phyloP scores from a whole-genome alignment of 768 basidiomycete species.

The Podaxis sp. region DNA sequence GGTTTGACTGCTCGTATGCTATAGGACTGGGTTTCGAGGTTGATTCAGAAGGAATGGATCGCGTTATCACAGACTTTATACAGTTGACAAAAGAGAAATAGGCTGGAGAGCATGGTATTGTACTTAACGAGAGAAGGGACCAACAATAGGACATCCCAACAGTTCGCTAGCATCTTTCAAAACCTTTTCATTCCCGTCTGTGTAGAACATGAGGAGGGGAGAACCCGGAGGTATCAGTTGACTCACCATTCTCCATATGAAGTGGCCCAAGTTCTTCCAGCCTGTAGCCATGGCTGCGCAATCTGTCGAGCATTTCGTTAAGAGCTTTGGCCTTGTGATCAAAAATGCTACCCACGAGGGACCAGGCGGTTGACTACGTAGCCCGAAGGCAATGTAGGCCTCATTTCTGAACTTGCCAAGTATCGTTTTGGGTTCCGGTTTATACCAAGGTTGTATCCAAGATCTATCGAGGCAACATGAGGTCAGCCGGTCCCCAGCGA shows the following conservation, averaged over 20 bases:
- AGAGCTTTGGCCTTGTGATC: too few species aligned
- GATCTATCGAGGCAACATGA: slow-evolving; percentile 23
- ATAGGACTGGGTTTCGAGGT: slow-evolving; percentile 40
- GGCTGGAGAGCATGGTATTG: neutral
- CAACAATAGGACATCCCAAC: neutral
- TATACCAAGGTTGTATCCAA: slow-evolving; percentile 47
- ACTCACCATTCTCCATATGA: neutral
- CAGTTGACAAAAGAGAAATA: neutral
- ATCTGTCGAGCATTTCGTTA: too few species aligned
- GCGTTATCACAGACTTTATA: slow-evolving; percentile 3
- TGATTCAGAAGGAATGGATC: slow-evolving; percentile 46
- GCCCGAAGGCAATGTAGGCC: slow-evolving; percentile 33
- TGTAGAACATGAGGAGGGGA: neutral
- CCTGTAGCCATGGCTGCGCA: neutral
- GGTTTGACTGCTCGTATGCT: slow-evolving; percentile 45
- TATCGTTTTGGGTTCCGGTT: slow-evolving; percentile 31
- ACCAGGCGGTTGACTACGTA: slow-evolving; percentile 38
- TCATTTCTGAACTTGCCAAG: slow-evolving; percentile 29
- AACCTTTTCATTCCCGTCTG: neutral
- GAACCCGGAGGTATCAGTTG: neutral
- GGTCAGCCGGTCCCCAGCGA: too few species aligned
- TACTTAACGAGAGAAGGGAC: neutral
- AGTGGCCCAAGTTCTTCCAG: neutral
- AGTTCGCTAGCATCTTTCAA: neutral
- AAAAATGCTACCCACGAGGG: slow-evolving; percentile 26